A percentile compares a stretch with the other conserved stretches of the same genome.
Evolutionary conservation across 371 early-diverging fungal genomes (phyloP).

Genomic region (Rhizopus delemar): DNA sequence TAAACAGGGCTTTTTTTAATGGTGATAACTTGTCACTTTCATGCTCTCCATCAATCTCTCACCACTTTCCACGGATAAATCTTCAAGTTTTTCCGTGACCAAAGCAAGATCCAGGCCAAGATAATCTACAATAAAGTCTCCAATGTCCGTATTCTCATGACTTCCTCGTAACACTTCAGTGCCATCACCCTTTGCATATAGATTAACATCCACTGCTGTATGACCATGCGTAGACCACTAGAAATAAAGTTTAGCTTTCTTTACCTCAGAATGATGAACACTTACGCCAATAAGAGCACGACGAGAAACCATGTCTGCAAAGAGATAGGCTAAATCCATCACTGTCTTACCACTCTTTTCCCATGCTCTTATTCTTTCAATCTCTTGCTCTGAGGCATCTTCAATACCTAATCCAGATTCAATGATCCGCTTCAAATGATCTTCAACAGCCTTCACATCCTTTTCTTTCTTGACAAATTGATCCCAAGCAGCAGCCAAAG

Average conservation of each 20-base stretch:
- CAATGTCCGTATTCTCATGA: constrained; percentile 88
- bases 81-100: constrained; percentile 54
- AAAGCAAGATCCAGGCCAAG: constrained; percentile 65
- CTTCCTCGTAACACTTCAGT: constrained; percentile 59
- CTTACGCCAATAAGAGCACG: constrained; percentile 75
- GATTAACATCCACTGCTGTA: constrained; percentile 91
- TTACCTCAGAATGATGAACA: too few relatives aligned
- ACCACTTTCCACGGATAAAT: neutral
- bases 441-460: constrained; percentile 3
- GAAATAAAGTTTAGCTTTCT: too few relatives aligned
- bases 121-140: constrained; percentile 65
- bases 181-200: constrained; percentile 72
- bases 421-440: constrained; percentile 46
- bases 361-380: constrained; percentile 42
- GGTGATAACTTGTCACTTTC: too few relatives aligned
- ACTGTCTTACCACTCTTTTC: constrained; percentile 20
- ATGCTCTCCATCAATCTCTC: too few relatives aligned
- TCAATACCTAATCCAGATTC: constrained; percentile 66
- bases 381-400: constrained; percentile 66
- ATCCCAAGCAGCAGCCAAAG: constrained; percentile 41
- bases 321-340: constrained; percentile 43
- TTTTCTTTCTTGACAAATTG: constrained; percentile 1
- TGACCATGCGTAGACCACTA: constrained; percentile 92
- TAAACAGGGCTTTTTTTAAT: too few relatives aligned
- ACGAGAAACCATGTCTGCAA: constrained; percentile 70